Percentiles rank a stretch among this genome's conserved stretches.
phyloP scores from a whole-genome alignment of 805 yeast genomes.

The Helenozyma rhizophorensis region DNA sequence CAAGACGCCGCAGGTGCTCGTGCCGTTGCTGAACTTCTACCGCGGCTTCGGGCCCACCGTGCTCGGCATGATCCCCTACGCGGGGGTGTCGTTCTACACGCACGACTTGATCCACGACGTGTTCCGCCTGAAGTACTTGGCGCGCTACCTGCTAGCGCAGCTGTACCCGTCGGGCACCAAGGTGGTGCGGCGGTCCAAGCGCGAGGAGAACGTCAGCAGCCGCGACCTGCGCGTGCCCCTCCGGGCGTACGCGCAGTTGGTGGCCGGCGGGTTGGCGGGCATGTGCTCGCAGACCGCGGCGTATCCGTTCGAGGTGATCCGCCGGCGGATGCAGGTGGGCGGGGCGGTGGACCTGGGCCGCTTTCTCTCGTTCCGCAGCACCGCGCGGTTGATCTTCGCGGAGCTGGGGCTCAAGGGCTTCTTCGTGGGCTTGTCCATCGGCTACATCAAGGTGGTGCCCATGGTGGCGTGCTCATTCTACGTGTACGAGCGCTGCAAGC shows the following conservation, averaged over 20 bases:
- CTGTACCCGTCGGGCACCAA: constrained; percentile 6
- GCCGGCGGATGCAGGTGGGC: constrained; percentile 95
- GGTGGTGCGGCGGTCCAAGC: constrained; percentile 15
- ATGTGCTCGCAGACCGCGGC: constrained; percentile 94
- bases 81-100: constrained; percentile 94
- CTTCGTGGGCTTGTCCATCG: constrained; percentile 92
- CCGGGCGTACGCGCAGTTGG: constrained; percentile 84
- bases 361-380: constrained; percentile 48
- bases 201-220: constrained; percentile 21
- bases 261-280: constrained; percentile 96
- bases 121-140: constrained; percentile 57
- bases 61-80: constrained; percentile 94
- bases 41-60: constrained; percentile 94
- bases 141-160: constrained; percentile 44
- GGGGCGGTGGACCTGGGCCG: constrained; percentile 64
- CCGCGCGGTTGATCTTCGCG: constrained; percentile 55
- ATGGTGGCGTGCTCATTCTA: constrained; percentile 96
- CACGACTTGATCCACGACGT: constrained; percentile 90
- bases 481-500: constrained; percentile 86
- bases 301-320: constrained; percentile 91
- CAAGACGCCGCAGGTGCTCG: constrained; percentile 26
- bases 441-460: constrained; percentile 91
- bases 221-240: constrained; percentile 58
- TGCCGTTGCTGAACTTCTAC: constrained; percentile 66
- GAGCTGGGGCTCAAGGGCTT: constrained; percentile 85